These are phyloP conservation scores for Coemansia sp. DNA, from an alignment of 192 early-diverging fungal genomes.

Conservation along the genomic window DNA sequence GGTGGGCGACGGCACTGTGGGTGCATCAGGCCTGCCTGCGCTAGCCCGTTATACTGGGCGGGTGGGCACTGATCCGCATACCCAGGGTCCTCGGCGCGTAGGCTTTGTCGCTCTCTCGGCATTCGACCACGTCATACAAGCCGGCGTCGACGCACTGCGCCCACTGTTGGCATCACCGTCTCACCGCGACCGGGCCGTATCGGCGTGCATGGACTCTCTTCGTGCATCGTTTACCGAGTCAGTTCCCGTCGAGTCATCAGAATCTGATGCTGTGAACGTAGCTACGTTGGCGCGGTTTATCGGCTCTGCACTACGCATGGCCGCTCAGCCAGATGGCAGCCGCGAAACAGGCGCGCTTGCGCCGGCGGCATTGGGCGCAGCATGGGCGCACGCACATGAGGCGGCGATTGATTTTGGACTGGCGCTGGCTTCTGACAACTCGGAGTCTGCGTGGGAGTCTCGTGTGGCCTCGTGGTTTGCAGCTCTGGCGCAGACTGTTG, in stretches of 20 bases:
- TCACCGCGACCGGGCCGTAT: conserved; percentile 22
- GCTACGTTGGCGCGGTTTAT: conserved; percentile 40
- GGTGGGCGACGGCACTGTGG: conserved; percentile 37
- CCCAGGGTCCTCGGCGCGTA: not conserved
- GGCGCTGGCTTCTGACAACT: not conserved
- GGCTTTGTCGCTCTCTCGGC: conserved; percentile 50
- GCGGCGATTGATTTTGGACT: conserved; percentile 29
- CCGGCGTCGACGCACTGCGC: conserved; percentile 30
- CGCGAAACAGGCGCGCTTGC: conserved; percentile 11
- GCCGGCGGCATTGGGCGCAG: conserved; percentile 28
- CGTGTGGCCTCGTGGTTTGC: conserved; percentile 41
- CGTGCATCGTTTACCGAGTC: conserved; percentile 19
- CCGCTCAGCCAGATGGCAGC: not conserved
- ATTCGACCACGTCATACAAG: conserved; percentile 48
- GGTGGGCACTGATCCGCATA: not conserved
- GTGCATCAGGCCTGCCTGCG: not conserved
- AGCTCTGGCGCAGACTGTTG: conserved; percentile 41
- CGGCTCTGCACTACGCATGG: conserved; percentile 21
- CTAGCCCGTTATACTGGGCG: conserved; percentile 27
- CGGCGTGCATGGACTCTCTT: conserved; percentile 19
- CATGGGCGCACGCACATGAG: conserved; percentile 29
- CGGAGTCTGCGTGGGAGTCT: conserved; percentile 21
- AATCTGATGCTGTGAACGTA: conserved; percentile 26
- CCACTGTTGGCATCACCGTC: conserved; percentile 17
- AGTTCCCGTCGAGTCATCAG: not conserved